These are phyloP conservation scores for Candida verbasci DNA, from an alignment of 805 yeast genomes.

Conservation along the genomic window DNA sequence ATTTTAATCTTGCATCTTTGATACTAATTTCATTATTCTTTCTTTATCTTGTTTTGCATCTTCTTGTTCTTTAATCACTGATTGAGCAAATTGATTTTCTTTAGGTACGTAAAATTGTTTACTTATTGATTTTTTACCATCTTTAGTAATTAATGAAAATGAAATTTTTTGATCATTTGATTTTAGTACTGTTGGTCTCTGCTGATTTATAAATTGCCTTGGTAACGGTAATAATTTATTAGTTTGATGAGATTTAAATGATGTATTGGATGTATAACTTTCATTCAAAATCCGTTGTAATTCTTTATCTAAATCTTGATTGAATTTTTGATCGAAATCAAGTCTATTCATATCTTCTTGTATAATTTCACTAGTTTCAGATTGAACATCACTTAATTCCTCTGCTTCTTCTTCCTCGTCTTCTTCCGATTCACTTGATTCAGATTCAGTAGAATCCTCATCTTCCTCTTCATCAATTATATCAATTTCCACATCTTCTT, in stretches of 20 bases:
- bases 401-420: constrained; percentile 16
- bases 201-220: background rate
- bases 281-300: constrained; percentile 50
- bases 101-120: constrained; percentile 49
- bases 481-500: constrained; percentile 19
- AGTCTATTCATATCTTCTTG: constrained; percentile 22
- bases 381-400: constrained; percentile 8
- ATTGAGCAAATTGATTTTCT: constrained; percentile 50
- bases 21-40: constrained; percentile 52
- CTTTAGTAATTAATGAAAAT: constrained; percentile 54
- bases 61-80: constrained; percentile 47
- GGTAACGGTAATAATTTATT: constrained; percentile 9
- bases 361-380: constrained; percentile 9
- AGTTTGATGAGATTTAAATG: constrained; percentile 8
- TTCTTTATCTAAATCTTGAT: constrained; percentile 53
- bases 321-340: constrained; percentile 43
- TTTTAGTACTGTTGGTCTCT: background rate
- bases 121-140: constrained; percentile 39
- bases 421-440: constrained; percentile 9
- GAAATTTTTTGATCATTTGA: constrained; percentile 18
- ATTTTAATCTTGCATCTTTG: constrained; percentile 28
- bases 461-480: constrained; percentile 24
- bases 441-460: constrained; percentile 18
- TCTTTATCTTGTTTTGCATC: constrained; percentile 50
- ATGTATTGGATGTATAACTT: constrained; percentile 38